Evolutionary conservation across 2,329 filamentous ascomycete genomes (phyloP).

Genomic region (Fusarium sp.): DNA sequence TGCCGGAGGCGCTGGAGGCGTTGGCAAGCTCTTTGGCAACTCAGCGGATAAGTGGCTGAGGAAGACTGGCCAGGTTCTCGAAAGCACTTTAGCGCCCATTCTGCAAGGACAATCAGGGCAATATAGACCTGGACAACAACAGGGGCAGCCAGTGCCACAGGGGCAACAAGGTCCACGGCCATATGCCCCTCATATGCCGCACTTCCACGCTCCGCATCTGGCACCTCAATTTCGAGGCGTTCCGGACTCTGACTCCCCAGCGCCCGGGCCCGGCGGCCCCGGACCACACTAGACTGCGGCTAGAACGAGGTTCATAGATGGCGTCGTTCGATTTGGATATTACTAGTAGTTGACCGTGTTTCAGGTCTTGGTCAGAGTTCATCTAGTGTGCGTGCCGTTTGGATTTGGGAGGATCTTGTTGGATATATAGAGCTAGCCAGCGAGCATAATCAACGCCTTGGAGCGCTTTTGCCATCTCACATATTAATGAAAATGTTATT

Average conservation of each 20-base stretch:
- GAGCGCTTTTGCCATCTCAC: not conserved
- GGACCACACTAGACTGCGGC: constrained; percentile 3
- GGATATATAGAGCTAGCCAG: not conserved
- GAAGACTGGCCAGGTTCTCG: constrained; percentile 49
- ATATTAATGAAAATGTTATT: not conserved
- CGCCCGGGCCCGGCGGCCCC: constrained; percentile 16
- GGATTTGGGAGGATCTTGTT: not conserved
- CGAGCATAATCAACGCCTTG: not conserved
- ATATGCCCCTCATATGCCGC: constrained; percentile 18
- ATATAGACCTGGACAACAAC: constrained; percentile 20
- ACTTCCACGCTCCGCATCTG: constrained; percentile 35
- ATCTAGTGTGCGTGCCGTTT: not conserved
- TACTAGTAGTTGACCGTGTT: not conserved
- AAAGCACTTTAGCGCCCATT: constrained; percentile 47
- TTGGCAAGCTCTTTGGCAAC: constrained; percentile 45
- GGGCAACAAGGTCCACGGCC: constrained; percentile 27
- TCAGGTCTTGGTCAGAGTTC: not conserved
- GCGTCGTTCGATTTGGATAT: not conserved
- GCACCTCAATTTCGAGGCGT: constrained; percentile 36
- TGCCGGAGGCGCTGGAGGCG: constrained; percentile 2
- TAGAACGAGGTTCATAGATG: not conserved
- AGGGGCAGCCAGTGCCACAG: not conserved
- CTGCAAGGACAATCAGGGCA: constrained; percentile 36
- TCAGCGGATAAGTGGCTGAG: constrained; percentile 49
- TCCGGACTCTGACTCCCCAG: constrained; percentile 17